Conservation (phyloP, 352 stramenopile genomes). For the Phytophthora sansomeana region DNA sequence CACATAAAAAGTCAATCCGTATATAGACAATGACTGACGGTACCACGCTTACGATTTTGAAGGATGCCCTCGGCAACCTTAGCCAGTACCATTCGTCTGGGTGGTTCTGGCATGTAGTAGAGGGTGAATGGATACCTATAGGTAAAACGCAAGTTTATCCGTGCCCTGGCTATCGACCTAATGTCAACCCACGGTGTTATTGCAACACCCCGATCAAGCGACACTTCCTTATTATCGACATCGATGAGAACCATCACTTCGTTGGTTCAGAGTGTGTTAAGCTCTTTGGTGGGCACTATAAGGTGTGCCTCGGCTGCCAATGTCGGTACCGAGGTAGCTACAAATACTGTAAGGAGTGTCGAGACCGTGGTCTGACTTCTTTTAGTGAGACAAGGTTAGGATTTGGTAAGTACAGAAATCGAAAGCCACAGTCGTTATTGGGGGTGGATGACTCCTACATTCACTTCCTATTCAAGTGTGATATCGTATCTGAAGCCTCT, state of each 20-base stretch:
- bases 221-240: slow-evolving; percentile 23
- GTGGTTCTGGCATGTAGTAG: too few species aligned
- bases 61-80: too few species aligned
- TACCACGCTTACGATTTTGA: too few species aligned
- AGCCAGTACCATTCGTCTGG: too few species aligned
- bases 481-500: too few species aligned
- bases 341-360: slow-evolving; percentile 18
- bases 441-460: neutral
- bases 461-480: neutral
- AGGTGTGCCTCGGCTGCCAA: slow-evolving; percentile 10
- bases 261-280: slow-evolving; percentile 20
- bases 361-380: slow-evolving; percentile 6
- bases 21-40: too few species aligned
- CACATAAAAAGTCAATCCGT: too few species aligned
- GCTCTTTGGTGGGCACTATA: slow-evolving; percentile 10
- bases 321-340: slow-evolving; percentile 12
- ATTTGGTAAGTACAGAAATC: slow-evolving; percentile 3
- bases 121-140: too few species aligned
- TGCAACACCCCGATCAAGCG: slow-evolving; percentile 20
- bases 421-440: neutral
- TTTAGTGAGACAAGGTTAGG: too few species aligned
- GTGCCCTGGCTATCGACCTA: slow-evolving; percentile 14
- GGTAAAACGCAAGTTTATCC: too few species aligned
- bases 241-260: slow-evolving; percentile 22
- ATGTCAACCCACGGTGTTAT: slow-evolving; percentile 7